Conservation (phyloP, 768 basidiomycete genomes). For the Psilocybe tampanensis region DNA sequence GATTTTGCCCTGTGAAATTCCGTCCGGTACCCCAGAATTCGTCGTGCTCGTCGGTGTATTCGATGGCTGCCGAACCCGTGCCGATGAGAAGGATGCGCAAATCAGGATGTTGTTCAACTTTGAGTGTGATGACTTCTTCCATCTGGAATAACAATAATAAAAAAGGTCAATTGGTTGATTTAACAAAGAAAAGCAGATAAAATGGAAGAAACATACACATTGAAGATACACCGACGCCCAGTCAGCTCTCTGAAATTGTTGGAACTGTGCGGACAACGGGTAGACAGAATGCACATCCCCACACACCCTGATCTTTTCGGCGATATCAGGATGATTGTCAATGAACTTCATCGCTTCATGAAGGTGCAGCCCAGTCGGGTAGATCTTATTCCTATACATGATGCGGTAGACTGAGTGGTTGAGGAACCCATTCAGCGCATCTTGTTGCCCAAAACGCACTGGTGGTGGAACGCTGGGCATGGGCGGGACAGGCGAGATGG, state of each 20-base stretch:
- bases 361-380: slow-evolving; percentile 75
- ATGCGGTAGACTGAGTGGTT: slow-evolving; percentile 70
- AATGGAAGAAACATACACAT: slow-evolving; percentile 42
- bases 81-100: slow-evolving; percentile 55
- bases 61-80: slow-evolving; percentile 51
- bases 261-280: slow-evolving; percentile 30
- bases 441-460: slow-evolving; percentile 45
- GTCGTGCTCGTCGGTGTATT: slow-evolving; percentile 59
- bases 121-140: slow-evolving; percentile 66
- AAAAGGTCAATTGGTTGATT: not conserved
- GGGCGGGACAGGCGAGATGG: slow-evolving; percentile 24
- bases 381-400: slow-evolving; percentile 52
- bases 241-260: slow-evolving; percentile 46
- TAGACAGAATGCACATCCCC: slow-evolving; percentile 38
- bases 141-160: slow-evolving; percentile 42
- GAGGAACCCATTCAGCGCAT: slow-evolving; percentile 50
- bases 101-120: slow-evolving; percentile 71
- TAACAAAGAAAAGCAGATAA: not conserved
- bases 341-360: slow-evolving; percentile 76
- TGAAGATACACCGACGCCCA: slow-evolving; percentile 57
- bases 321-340: slow-evolving; percentile 49
- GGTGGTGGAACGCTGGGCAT: slow-evolving; percentile 25
- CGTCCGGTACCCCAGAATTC: slow-evolving; percentile 69
- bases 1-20: slow-evolving; percentile 49
- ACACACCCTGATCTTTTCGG: slow-evolving; percentile 55